Evolutionary conservation across 345 rosid genomes (phyloP), one percentile per base, ranked within the genome.

Genomic region (Lepidium africanum): DNA sequence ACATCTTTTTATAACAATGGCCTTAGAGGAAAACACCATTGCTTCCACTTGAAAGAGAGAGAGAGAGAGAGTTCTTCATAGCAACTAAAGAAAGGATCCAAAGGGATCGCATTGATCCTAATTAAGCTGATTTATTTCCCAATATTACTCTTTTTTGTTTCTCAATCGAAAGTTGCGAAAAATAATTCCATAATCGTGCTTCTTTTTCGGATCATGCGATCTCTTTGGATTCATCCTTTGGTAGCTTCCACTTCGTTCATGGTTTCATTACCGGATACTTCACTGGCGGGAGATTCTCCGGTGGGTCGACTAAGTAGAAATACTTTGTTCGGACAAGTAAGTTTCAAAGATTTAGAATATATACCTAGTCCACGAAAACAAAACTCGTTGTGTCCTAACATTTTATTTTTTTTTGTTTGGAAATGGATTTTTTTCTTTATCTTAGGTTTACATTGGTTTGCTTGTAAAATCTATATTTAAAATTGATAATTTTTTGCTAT

Each of bases 101-200:
- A 92, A 92, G 96, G 98, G 98, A 92, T 92, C 96, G 98, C 98
- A 92, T 92, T 92, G 98, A 92, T 92, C 98, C 96, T 67, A 52
- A 75, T 62, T 55, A 75, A 67, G 60, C 65, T 63, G 48, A 42
- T 27, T 51, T 48, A 69, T 61, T 53, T 51, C 15, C 30, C 13
- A 36, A 74, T 37, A 61, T 65, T 48, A n/a, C 30, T 59, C 0
- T 10, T 21, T 43, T 14, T 32, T 42, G 27, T 19, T 33, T 39
- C 49, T 53, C 23, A 36, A 41, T 69, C 37, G 15, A 59, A 74
- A 42, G 66, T 37, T 37, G 37, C 9, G 1, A 23, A 16, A 53
- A 38, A 25, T 16, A 70, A 21, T 11, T 16, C 19, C 19, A 39
- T 61, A 75, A 9, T 5, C 10, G 35, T 41, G 61, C 59, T 76